Base-by-base conservation (phyloP, 257 asterid genomes). In the Jacaranda copaia region DNA sequence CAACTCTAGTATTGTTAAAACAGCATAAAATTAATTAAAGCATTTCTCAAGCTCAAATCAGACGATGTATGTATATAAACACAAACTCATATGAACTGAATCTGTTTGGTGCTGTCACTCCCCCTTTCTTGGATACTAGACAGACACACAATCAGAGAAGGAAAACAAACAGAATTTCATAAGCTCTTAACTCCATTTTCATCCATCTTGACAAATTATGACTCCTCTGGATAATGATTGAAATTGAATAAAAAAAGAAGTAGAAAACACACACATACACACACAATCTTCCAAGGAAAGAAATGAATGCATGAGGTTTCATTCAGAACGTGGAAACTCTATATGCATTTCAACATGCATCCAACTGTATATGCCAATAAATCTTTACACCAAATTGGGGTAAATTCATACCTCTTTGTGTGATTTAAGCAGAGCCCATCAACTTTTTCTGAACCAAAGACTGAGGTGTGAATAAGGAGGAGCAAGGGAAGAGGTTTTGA, bases 401-500 rank as follows among this genome's bases (percentile, higher is more conserved):
- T 20, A 53, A 68, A 38, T 39, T 5, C 72, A n/a, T 74, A 78
- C 81, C 81, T 61, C 3, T 70, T 8, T 4, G 61, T 40, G 72
- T 45, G 78, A 40, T 66, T 60, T 25, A 69, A 46, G 42, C 45
- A 72, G 73, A 73, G 70, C 46, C 64, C 76, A 49, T 59, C 70
- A 83, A 72, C 36, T 32, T 48, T 39, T 73, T 40, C 32, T 8
- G 42, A 4, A n/a, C 59, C 43, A 32, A 36, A 25, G 6, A 25
- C 8, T 20, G 3, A 16, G 64, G 71, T 6, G 10, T 52, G 55
- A 71, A 49, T 32, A 49, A 25, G 32, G 9, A 11, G 32, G 51
- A 52, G 4, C 58, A 48, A 12, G 39, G 55, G 60, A 3, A 32
- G 59, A 72, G 51, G 10, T 68, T 77, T 8, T 59, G 80, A 46